Evolutionary conservation across 345 rosid species (phyloP), one percentile per base, ranked within the genome.

Genomic region (Brassica incana): DNA sequence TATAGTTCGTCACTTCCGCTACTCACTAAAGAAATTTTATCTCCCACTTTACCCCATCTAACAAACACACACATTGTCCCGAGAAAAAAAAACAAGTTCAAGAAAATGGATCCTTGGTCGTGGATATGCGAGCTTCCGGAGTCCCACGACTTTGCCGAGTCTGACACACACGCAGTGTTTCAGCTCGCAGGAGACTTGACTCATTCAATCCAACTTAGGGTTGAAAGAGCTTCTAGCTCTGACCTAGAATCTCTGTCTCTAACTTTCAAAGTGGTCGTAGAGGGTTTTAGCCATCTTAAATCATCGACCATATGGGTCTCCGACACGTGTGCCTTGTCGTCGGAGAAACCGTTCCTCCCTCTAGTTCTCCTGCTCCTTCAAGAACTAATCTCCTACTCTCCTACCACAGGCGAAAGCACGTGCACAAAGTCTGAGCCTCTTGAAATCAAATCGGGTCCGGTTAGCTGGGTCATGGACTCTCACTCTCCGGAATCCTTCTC

Each of bases 401-500:
- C 98, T 11, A 73, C 85, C 25, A 45, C 69, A 45, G 65, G 32
- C 9, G 86, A 83, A 0, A 66, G 83, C 85, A 73, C 88, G 0
- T 87, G 94, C 82, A 89, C 91, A 0, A 90, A 87, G n/a, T 82
- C 93, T 2, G 87, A 86, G 79, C 85, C 85, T 56, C 90, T 83
- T 3, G 86, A 84, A 50, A 84, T 94, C 71, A 87, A 85, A 77
- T 86, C 95, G 30, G 91, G 88, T 20, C 91, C 94, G 2, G 67
- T 92, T 59, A 70, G 85, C 20, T 92, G 98, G 98, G 84, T 94
- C 73, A 86, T 94, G 89, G 91, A 88, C 65, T 85, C 94, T 71
- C 94, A 94, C 84, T 83, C 97, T 1, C 87, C 89, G 0, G 97
- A 92, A 40, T 89, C 97, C 0, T 86, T 94, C 64, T 92, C 97